Evolutionary conservation across 2,329 filamentous ascomycete species (phyloP).

Genomic region (Cadophora malorum): DNA sequence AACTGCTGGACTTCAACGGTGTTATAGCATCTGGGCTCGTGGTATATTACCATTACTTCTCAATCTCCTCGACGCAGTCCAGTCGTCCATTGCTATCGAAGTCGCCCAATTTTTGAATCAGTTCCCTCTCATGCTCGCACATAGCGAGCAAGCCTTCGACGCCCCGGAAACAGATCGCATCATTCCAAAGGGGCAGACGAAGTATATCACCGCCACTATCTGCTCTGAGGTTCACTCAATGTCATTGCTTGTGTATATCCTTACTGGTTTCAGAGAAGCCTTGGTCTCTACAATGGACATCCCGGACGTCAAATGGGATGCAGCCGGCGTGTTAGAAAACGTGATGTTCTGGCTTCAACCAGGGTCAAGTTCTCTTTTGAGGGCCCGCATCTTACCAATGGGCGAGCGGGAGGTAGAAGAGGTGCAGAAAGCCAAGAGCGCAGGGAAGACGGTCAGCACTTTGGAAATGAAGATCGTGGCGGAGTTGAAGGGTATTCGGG

Average conservation of each 20-base stretch:
- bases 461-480: constrained; percentile 72
- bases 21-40: constrained; percentile 89
- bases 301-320: constrained; percentile 77
- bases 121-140: constrained; percentile 78
- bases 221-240: constrained; percentile 82
- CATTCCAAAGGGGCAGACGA: constrained; percentile 53
- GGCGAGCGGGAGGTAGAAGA: constrained; percentile 75
- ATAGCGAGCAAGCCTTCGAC: constrained; percentile 76
- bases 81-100: constrained; percentile 81
- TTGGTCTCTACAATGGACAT: constrained; percentile 72
- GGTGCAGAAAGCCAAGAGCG: constrained; percentile 50
- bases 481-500: constrained; percentile 58
- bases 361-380: constrained; percentile 70
- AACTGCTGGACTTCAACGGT: constrained; percentile 68
- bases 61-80: constrained; percentile 84
- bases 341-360: constrained; percentile 75
- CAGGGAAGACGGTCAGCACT: constrained; percentile 27
- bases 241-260: constrained; percentile 74
- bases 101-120: constrained; percentile 87
- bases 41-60: constrained; percentile 87
- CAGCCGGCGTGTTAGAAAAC: constrained; percentile 74
- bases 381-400: constrained; percentile 75
- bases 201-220: constrained; percentile 73
- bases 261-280: constrained; percentile 68
- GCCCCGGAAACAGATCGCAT: constrained; percentile 60